Percentiles rank a stretch among this genome's conserved stretches.
phyloP scores from a whole-genome alignment of 192 early-diverging fungal species.

The Entomortierella parvispora region DNA sequence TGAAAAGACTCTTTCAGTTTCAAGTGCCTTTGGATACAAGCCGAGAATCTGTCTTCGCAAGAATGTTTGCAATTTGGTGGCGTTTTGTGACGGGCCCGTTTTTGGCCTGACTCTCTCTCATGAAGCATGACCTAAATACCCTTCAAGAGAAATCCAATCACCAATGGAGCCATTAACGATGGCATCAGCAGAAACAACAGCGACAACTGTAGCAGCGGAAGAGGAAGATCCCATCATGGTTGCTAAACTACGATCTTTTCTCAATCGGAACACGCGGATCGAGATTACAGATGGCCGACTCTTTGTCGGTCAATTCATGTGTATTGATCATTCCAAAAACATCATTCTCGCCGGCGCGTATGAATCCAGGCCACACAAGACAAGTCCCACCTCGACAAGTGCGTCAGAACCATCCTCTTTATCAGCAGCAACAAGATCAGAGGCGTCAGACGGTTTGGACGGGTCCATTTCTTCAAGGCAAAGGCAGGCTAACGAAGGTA shows the following conservation, averaged over 20 bases:
- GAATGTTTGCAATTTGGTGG: too few relatives aligned
- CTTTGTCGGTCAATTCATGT: constrained; percentile 78
- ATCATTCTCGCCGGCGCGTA: constrained; percentile 75
- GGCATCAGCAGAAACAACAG: too few relatives aligned
- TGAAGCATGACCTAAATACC: too few relatives aligned
- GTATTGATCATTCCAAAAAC: constrained; percentile 78
- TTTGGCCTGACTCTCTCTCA: too few relatives aligned
- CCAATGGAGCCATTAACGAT: too few relatives aligned
- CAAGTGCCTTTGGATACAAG: too few relatives aligned
- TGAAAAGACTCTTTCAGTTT: too few relatives aligned
- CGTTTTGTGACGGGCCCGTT: too few relatives aligned
- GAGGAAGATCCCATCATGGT: constrained; percentile 55
- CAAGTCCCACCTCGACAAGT: background rate
- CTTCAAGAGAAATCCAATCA: too few relatives aligned
- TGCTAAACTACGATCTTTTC: constrained; percentile 56
- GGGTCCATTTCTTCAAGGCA: background rate
- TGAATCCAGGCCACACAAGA: constrained; percentile 67
- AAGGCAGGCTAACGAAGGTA: background rate
- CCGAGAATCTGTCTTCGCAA: too few relatives aligned
- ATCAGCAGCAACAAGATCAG: background rate
- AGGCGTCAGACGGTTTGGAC: background rate
- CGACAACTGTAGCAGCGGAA: too few relatives aligned
- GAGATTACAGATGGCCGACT: constrained; percentile 72
- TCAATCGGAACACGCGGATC: constrained; percentile 65
- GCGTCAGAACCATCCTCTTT: background rate